Percentiles rank a stretch among this genome's conserved stretches.
Conservation (phyloP, 129 eudicot species). For the Helianthus annuus region DNA sequence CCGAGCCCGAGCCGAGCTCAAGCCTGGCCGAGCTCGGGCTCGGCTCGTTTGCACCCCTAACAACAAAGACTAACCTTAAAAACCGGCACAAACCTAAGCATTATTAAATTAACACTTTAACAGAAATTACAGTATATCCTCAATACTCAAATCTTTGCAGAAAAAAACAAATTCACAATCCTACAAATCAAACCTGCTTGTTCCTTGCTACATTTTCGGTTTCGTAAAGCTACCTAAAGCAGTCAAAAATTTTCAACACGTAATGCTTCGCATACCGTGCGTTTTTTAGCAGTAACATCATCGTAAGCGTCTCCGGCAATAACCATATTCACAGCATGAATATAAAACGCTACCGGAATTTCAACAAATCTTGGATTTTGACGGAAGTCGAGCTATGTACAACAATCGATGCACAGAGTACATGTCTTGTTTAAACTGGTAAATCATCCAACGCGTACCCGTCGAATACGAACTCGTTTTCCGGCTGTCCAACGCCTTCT, state of each 20-base stretch:
- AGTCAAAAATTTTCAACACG: slow-evolving; percentile 40
- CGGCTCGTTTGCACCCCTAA: too few relatives aligned
- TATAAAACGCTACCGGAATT: slow-evolving; percentile 25
- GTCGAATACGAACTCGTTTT: slow-evolving; percentile 63
- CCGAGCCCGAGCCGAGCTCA: too few relatives aligned
- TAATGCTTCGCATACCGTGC: slow-evolving; percentile 44
- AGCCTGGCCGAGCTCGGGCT: too few relatives aligned
- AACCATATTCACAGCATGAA: slow-evolving; percentile 28
- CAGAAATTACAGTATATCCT: slow-evolving; percentile 26
- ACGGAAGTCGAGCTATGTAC: slow-evolving; percentile 44
- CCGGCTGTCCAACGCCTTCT: slow-evolving; percentile 62
- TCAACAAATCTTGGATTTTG: slow-evolving; percentile 26
- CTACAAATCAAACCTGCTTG: slow-evolving; percentile 25
- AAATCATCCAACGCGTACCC: slow-evolving; percentile 80
- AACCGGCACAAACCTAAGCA: slow-evolving; percentile 12
- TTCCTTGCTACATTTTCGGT: slow-evolving; percentile 16
- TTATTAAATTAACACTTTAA: slow-evolving; percentile 3
- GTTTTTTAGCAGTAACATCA: slow-evolving; percentile 6
- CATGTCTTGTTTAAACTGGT: slow-evolving; percentile 43
- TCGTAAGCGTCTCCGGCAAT: slow-evolving; percentile 22
- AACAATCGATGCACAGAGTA: slow-evolving; percentile 24
- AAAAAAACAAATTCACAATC: slow-evolving; percentile 34
- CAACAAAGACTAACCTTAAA: background rate
- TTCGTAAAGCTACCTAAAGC: slow-evolving; percentile 42
- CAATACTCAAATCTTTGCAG: slow-evolving; percentile 25